phyloP scores from a whole-genome alignment of 345 rosid species.

The Linum usitatissimum region DNA sequence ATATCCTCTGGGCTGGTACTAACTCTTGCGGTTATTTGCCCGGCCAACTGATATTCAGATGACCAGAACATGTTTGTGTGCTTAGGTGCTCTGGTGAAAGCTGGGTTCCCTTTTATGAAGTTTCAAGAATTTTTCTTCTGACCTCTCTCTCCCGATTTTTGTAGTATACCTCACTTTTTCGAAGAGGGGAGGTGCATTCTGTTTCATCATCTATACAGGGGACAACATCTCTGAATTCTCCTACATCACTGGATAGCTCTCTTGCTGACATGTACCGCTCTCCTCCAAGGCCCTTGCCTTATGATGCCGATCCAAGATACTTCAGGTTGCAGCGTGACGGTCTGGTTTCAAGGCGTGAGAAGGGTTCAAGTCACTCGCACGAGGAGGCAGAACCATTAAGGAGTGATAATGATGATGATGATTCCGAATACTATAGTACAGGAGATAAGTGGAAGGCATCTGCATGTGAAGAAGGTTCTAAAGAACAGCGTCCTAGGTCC shows the following conservation, averaged over 20 bases:
- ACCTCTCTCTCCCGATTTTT: slow-evolving; percentile 13
- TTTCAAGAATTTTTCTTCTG: slow-evolving; percentile 8
- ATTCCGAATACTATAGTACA: slow-evolving; percentile 42
- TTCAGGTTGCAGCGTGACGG: slow-evolving; percentile 45
- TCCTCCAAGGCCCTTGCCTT: slow-evolving; percentile 95
- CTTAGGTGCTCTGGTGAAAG: not conserved
- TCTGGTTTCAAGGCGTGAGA: slow-evolving; percentile 60
- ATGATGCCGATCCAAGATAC: slow-evolving; percentile 65
- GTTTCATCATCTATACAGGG: slow-evolving; percentile 71
- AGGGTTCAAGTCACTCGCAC: slow-evolving; percentile 77
- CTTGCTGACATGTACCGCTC: slow-evolving; percentile 74
- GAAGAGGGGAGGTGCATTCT: slow-evolving; percentile 66
- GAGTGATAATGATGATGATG: slow-evolving; percentile 38
- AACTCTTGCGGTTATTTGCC: too few relatives aligned
- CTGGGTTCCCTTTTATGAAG: slow-evolving; percentile 1
- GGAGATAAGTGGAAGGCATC: slow-evolving; percentile 61
- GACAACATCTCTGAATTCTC: slow-evolving; percentile 48
- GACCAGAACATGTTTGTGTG: not conserved
- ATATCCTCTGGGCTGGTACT: not conserved
- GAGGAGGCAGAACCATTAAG: slow-evolving; percentile 82
- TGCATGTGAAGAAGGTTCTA: slow-evolving; percentile 49
- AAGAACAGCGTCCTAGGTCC: slow-evolving; percentile 44
- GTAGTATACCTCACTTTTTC: slow-evolving; percentile 60
- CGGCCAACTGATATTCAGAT: too few relatives aligned
- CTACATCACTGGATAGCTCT: slow-evolving; percentile 66